Conservation (phyloP, 2,329 filamentous ascomycete genomes). For the Mariannaea elegans region DNA sequence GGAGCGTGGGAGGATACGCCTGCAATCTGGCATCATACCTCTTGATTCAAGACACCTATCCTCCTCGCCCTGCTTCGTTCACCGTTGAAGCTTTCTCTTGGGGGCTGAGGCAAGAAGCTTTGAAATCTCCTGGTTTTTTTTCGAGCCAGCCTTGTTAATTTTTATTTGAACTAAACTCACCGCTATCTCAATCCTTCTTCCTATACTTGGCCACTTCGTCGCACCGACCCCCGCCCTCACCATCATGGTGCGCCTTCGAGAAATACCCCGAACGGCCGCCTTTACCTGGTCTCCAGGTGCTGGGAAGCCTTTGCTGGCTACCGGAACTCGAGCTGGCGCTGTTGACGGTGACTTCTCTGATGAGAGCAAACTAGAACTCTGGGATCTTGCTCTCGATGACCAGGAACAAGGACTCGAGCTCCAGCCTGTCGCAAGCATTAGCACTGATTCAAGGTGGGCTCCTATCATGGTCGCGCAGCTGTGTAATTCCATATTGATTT, state of each 20-base stretch:
- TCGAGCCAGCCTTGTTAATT: constrained; percentile 31
- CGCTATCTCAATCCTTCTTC: constrained; percentile 29
- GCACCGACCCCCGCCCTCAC: constrained; percentile 43
- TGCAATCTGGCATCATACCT: constrained; percentile 59
- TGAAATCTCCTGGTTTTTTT: constrained; percentile 28
- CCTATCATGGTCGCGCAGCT: constrained; percentile 17
- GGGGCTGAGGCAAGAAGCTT: constrained; percentile 43
- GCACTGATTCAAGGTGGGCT: constrained; percentile 85
- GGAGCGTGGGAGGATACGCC: constrained; percentile 40
- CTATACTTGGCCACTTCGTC: constrained; percentile 35
- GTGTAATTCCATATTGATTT: constrained; percentile 26
- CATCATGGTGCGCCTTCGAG: constrained; percentile 92
- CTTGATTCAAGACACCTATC: constrained; percentile 38
- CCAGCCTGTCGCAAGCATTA: constrained; percentile 83
- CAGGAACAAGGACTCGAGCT: constrained; percentile 81
- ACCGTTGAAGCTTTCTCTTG: constrained; percentile 39
- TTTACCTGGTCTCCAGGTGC: constrained; percentile 95
- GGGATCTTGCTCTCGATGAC: constrained; percentile 89
- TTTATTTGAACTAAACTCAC: constrained; percentile 27
- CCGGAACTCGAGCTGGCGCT: constrained; percentile 92
- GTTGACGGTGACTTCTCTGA: constrained; percentile 98
- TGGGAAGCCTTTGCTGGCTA: constrained; percentile 83
- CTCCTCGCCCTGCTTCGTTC: constrained; percentile 37
- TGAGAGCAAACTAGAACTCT: constrained; percentile 94
- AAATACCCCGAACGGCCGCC: constrained; percentile 95